Percentiles rank a stretch among this genome's conserved stretches.
These are phyloP conservation scores for Helotiales sp. DNA, from an alignment of 2,329 filamentous ascomycete genomes.

Conservation along the genomic window DNA sequence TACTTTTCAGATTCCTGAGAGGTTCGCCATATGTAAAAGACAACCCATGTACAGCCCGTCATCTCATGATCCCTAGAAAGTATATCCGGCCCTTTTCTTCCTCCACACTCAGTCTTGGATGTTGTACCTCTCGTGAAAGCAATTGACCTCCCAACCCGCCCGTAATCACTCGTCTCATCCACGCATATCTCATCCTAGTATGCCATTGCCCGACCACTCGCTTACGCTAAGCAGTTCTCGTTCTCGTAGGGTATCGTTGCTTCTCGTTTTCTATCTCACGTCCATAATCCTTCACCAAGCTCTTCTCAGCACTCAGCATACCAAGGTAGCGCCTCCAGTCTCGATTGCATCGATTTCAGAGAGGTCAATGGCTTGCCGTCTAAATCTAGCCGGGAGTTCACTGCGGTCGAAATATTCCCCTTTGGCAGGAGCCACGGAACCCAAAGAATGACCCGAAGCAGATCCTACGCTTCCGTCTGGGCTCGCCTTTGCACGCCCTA, in stretches of 20 bases:
- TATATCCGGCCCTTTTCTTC: neutral
- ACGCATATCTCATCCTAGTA: too few relatives aligned
- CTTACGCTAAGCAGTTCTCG: constrained; percentile 13
- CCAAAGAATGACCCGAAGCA: constrained; percentile 63
- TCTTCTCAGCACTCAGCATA: constrained; percentile 31
- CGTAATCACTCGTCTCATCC: neutral
- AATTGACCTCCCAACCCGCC: neutral
- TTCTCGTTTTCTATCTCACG: neutral
- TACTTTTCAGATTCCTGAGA: neutral
- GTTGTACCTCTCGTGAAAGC: neutral
- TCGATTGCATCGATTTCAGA: constrained; percentile 95
- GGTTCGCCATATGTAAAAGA: neutral
- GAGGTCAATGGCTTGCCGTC: constrained; percentile 68
- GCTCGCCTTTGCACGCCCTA: constrained; percentile 36
- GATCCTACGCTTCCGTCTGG: constrained; percentile 30
- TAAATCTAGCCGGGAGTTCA: constrained; percentile 84
- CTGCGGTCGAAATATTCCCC: constrained; percentile 87
- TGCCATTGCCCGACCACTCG: too few relatives aligned
- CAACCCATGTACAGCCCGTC: neutral
- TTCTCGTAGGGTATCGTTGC: constrained; percentile 1
- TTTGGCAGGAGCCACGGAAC: constrained; percentile 66
- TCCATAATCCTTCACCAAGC: neutral
- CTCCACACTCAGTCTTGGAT: neutral
- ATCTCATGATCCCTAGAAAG: neutral
- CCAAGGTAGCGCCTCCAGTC: constrained; percentile 79